Evolutionary conservation across 2,329 filamentous ascomycete genomes (phyloP).

Genomic region (Plectosphaerella plurivora): DNA sequence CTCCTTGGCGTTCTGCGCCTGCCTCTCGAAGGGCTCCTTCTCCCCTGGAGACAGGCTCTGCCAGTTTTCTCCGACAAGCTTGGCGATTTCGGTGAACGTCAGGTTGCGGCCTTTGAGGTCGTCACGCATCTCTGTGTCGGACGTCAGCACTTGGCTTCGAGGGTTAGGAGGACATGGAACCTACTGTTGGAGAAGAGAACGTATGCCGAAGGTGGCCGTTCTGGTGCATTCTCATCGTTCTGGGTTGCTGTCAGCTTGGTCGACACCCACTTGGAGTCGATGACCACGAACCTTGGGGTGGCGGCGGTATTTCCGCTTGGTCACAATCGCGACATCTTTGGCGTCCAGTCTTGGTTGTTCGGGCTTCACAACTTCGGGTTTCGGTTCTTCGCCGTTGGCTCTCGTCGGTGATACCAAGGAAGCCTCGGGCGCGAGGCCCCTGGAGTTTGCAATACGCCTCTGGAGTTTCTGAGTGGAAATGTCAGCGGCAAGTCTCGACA

Average conservation of each 20-base stretch:
- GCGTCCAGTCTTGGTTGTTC: constrained; percentile 43
- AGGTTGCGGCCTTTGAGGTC: constrained; percentile 71
- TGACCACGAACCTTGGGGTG: constrained; percentile 63
- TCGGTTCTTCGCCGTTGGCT: constrained; percentile 48
- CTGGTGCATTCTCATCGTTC: constrained; percentile 75
- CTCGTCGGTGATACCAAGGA: constrained; percentile 46
- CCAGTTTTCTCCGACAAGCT: constrained; percentile 78
- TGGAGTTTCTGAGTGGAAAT: constrained; percentile 65
- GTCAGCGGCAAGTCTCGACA: neutral
- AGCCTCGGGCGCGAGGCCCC: constrained; percentile 54
- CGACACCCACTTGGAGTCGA: neutral
- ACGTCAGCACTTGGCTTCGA: constrained; percentile 4
- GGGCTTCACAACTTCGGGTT: constrained; percentile 47
- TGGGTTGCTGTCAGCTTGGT: constrained; percentile 21
- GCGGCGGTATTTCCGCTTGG: constrained; percentile 71
- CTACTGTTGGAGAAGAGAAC: constrained; percentile 81
- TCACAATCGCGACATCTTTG: constrained; percentile 30
- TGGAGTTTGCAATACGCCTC: constrained; percentile 70
- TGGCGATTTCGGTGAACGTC: constrained; percentile 79
- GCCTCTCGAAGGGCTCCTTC: constrained; percentile 68
- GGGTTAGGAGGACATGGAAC: constrained; percentile 22
- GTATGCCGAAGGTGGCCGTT: constrained; percentile 76
- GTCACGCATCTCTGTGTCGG: constrained; percentile 64
- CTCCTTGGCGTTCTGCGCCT: constrained; percentile 70
- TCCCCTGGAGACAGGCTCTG: constrained; percentile 63